Percentiles rank a stretch among this genome's conserved stretches.
Evolutionary conservation across 2,329 filamentous ascomycete species (phyloP).

Genomic region (Diaporthe vexans): DNA sequence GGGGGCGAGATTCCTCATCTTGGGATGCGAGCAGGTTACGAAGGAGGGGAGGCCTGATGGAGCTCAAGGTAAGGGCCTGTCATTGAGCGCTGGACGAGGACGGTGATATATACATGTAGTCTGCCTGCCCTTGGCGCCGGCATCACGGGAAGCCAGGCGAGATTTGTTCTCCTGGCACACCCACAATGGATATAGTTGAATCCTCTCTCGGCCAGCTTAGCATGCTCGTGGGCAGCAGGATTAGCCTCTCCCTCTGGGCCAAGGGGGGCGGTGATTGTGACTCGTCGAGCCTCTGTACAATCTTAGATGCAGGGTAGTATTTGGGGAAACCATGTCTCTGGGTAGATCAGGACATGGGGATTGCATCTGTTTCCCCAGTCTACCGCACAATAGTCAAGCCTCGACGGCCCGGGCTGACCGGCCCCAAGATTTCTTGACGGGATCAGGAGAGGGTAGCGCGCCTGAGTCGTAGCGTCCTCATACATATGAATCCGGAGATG

Average conservation of each 20-base stretch:
- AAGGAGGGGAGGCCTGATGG: background rate
- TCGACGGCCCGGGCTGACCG: constrained; percentile 37
- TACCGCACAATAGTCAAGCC: constrained; percentile 24
- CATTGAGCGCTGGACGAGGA: background rate
- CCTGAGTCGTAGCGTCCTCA: constrained; percentile 3
- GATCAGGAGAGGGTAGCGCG: constrained; percentile 7
- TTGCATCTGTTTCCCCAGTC: constrained; percentile 14
- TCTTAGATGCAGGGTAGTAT: constrained; percentile 24
- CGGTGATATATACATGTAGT: constrained; percentile 28
- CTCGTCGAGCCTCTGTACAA: constrained; percentile 28
- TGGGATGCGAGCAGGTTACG: background rate
- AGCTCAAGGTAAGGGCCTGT: background rate
- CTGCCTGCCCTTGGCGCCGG: constrained; percentile 31
- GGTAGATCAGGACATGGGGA: constrained; percentile 10
- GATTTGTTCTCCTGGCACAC: constrained; percentile 6
- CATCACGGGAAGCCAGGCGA: constrained; percentile 25
- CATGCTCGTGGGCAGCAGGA: constrained; percentile 13
- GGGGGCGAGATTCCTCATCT: constrained; percentile 27
- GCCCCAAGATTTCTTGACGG: background rate
- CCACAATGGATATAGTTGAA: constrained; percentile 5
- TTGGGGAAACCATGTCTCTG: constrained; percentile 41
- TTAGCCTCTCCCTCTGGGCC: background rate
- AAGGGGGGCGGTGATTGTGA: constrained; percentile 22
- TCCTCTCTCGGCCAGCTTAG: constrained; percentile 16
- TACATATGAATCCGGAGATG: constrained; percentile 9